Conservation (phyloP, 345 rosid species). For the Clausena lansium region DNA sequence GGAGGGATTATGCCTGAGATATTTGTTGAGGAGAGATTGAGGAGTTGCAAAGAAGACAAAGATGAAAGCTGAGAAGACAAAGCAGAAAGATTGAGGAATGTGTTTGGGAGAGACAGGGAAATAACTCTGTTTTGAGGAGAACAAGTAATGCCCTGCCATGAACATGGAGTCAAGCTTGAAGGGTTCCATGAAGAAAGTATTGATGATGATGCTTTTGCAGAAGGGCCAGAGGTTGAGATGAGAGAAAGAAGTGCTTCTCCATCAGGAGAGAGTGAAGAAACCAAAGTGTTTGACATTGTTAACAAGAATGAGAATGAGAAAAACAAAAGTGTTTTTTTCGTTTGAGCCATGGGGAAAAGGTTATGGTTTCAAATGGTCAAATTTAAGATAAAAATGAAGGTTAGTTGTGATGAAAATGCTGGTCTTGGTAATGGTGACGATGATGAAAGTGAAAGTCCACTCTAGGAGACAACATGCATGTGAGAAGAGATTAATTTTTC, state of each 20-base stretch:
- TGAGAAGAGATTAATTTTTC: slow-evolving; percentile 20
- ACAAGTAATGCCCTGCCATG: slow-evolving; percentile 88
- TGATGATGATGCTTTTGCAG: slow-evolving; percentile 47
- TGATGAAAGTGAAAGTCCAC: slow-evolving; percentile 24
- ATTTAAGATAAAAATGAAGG: slow-evolving; percentile 3
- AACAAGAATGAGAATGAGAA: slow-evolving; percentile 31
- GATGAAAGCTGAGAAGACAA: slow-evolving; percentile 69
- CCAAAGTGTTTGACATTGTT: slow-evolving; percentile 33
- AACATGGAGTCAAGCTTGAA: slow-evolving; percentile 71
- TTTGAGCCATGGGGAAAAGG: slow-evolving; percentile 21
- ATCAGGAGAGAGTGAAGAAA: slow-evolving; percentile 61
- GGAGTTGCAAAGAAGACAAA: slow-evolving; percentile 79
- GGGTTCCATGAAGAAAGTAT: slow-evolving; percentile 82
- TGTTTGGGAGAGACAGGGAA: slow-evolving; percentile 74
- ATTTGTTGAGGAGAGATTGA: slow-evolving; percentile 85
- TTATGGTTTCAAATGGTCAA: slow-evolving; percentile 6
- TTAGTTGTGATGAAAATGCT: not conserved
- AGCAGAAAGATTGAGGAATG: slow-evolving; percentile 82
- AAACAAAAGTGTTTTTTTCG: slow-evolving; percentile 40
- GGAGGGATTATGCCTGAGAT: slow-evolving; percentile 86
- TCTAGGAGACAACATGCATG: slow-evolving; percentile 57
- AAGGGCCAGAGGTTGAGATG: slow-evolving; percentile 46
- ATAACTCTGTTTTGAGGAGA: slow-evolving; percentile 81
- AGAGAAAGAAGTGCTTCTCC: slow-evolving; percentile 76
- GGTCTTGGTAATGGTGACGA: slow-evolving; percentile 11